These are phyloP conservation scores for Geranium brycei DNA, from an alignment of 345 rosid genomes.

Conservation along the genomic window DNA sequence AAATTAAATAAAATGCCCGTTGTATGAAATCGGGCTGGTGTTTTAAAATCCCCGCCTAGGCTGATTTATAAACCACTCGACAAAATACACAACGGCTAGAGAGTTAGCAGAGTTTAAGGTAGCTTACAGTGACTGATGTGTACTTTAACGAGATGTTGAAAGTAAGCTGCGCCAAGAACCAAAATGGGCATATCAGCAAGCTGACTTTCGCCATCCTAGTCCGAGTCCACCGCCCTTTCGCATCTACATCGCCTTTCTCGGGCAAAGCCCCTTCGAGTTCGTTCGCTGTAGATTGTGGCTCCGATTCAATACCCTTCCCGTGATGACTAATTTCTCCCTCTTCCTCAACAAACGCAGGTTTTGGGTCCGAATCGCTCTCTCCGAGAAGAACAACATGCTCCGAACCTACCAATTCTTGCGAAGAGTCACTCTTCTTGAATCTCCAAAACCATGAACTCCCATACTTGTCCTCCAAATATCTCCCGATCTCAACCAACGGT, in stretches of 20 bases:
- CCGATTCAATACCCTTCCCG: constrained; percentile 18
- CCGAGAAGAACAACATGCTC: constrained; percentile 65
- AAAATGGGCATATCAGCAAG: constrained; percentile 70
- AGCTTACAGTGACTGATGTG: constrained; percentile 73
- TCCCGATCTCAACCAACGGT: constrained; percentile 62
- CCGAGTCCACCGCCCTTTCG: constrained; percentile 81
- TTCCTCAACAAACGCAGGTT: constrained; percentile 16
- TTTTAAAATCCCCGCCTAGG: too few species aligned
- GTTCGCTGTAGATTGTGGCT: constrained; percentile 12
- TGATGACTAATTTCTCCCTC: constrained; percentile 17
- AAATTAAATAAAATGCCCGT: too few species aligned
- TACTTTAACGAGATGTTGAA: constrained; percentile 86
- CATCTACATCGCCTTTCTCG: constrained; percentile 27
- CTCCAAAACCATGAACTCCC: constrained; percentile 62
- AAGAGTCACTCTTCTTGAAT: constrained; percentile 24
- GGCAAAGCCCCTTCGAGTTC: constrained; percentile 18
- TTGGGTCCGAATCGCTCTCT: constrained; percentile 22
- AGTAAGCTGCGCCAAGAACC: constrained; percentile 86
- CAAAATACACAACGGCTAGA: background rate
- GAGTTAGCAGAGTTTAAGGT: constrained; percentile 1
- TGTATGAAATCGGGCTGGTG: too few species aligned
- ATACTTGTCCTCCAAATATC: constrained; percentile 54
- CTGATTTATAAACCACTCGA: too few species aligned
- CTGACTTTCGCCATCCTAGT: constrained; percentile 75
- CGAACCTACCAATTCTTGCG: constrained; percentile 37